Evolutionary conservation across 441 rosid genomes (phyloP), one percentile per base, ranked within the genome.

Genomic region (Mallotus repandus): DNA sequence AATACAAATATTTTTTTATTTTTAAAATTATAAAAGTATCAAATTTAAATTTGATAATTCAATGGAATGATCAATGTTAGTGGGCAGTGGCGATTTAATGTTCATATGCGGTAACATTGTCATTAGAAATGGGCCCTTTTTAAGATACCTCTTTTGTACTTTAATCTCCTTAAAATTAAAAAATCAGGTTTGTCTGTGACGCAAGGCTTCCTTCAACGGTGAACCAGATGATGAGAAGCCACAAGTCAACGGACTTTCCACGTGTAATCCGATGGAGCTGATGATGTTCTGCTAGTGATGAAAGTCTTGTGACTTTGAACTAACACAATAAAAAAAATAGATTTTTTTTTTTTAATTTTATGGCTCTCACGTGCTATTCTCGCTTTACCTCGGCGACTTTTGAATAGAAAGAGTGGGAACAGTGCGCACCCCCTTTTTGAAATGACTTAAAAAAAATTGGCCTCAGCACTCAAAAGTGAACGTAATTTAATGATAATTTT

Each of bases 231-330:
- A 43, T 68, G 35, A 60, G 60, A 1, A 21, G 13, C 9, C 32
- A 19, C 12, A 1, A 21, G 67, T 73, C 75, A 80, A 73, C 56
- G 38, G 4, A 32, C 4, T 0, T 18, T 19, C 32, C 72, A 75
- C 74, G 71, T 75, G 84, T 74, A n/a, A 41, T 14, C 7, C 52
- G 71, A 65, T 66, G 41, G 68, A 54, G 38, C 35, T 0, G 6
- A 1, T 46, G 16, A 45, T 6, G 18, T 12, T 64, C 58, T 35
- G 41, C 61, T 4, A 14, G 25, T 14, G 48, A 43, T 71, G 74
- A 74, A 77, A 10, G 74, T 13, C 5, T 15, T 13, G 81, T 71
- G 79, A 59, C 10, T 0, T 0, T 77, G 71, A 69, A 12, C 4
- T 16, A 25, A 69, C 63, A 46, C 12, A 29, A 52, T 32, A 15